Evolutionary conservation across 257 asterid species (phyloP).

Genomic region (Ballota nigra): DNA sequence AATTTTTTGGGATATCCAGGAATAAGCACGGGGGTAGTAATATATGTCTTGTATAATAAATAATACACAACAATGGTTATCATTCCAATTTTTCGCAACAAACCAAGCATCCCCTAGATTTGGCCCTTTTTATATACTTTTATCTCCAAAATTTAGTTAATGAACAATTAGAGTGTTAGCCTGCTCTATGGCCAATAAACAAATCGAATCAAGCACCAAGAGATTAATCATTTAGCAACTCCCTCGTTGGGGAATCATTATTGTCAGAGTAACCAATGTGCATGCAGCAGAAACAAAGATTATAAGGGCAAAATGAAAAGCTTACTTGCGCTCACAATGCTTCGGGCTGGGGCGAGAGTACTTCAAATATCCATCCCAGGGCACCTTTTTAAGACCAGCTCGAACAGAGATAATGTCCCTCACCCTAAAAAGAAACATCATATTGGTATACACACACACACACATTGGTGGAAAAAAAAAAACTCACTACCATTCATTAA

Average conservation of each 20-base stretch:
- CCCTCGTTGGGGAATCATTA: neutral
- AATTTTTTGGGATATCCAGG: neutral
- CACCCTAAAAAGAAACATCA: slow-evolving; percentile 52
- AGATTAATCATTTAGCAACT: neutral
- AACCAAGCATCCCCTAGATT: neutral
- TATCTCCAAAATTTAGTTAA: neutral
- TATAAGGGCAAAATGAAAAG: neutral
- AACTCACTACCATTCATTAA: neutral
- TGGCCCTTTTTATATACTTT: too few species aligned
- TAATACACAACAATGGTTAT: too few species aligned
- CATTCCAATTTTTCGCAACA: too few species aligned
- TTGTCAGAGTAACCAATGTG: neutral
- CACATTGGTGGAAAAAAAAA: neutral
- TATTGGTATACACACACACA: too few species aligned
- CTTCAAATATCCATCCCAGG: slow-evolving; percentile 66
- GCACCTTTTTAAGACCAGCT: slow-evolving; percentile 52
- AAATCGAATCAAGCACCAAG: neutral
- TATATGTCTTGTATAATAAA: neutral
- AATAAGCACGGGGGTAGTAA: neutral
- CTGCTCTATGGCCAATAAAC: neutral
- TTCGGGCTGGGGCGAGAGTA: slow-evolving; percentile 97
- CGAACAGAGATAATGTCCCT: slow-evolving; percentile 91
- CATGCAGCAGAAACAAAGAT: neutral
- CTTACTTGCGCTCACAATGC: slow-evolving; percentile 93
- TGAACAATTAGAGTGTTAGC: neutral